Conservation (phyloP, 805 yeast species). For the Kazachstania africana region DNA sequence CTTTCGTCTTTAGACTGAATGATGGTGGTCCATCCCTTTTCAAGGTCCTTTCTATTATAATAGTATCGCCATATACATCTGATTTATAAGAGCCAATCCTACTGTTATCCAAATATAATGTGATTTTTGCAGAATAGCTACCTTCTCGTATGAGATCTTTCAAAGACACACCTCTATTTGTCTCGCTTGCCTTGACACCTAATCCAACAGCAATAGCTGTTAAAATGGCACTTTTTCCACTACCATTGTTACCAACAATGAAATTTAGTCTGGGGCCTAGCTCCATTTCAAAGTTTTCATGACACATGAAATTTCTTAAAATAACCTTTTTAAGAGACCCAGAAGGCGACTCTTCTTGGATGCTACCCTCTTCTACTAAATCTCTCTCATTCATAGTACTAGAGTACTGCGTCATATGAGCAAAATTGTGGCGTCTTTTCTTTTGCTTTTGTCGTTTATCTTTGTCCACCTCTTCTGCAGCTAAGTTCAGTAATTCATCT, state of each 20-base stretch:
- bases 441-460: constrained; percentile 5
- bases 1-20: constrained; percentile 44
- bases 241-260: constrained; percentile 82
- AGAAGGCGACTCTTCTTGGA: constrained; percentile 23
- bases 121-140: constrained; percentile 50
- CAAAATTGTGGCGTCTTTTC: constrained; percentile 15
- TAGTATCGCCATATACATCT: constrained; percentile 53
- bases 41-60: constrained; percentile 59
- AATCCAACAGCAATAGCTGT: constrained; percentile 81
- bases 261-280: constrained; percentile 76
- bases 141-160: constrained; percentile 71
- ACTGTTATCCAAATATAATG: constrained; percentile 50
- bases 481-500: constrained; percentile 8
- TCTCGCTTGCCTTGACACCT: constrained; percentile 80
- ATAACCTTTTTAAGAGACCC: constrained; percentile 59
- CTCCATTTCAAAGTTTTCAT: constrained; percentile 60
- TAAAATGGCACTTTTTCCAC: constrained; percentile 80
- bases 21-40: constrained; percentile 38
- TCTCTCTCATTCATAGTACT: too few relatives aligned
- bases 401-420: constrained; percentile 21
- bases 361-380: not conserved
- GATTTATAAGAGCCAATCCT: constrained; percentile 57
- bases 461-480: constrained; percentile 7
- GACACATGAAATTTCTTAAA: constrained; percentile 81
- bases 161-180: constrained; percentile 70